Conservation (phyloP, 495 filamentous ascomycete species). For the Arthonia radiata region DNA sequence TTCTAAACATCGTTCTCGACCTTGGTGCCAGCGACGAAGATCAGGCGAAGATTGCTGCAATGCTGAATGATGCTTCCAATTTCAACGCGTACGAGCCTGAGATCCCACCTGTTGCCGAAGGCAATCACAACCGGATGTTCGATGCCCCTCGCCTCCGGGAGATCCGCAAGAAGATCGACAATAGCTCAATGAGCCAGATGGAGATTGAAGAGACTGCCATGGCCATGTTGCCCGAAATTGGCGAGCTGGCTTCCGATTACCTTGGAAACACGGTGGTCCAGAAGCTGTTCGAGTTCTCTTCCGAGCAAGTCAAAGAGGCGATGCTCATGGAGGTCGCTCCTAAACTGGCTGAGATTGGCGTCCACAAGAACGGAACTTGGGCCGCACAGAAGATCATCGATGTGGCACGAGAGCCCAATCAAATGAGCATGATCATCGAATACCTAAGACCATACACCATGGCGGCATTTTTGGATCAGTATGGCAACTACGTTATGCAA, state of each 20-base stretch:
- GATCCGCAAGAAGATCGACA: conserved; percentile 92
- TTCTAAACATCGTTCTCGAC: conserved; percentile 62
- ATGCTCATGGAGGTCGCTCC: conserved; percentile 78
- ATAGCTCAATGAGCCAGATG: conserved; percentile 54
- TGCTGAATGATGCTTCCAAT: conserved; percentile 48
- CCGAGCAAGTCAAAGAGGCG: conserved; percentile 64
- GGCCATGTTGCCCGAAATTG: conserved; percentile 87
- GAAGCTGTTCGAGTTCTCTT: conserved; percentile 91
- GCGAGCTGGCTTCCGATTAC: conserved; percentile 83
- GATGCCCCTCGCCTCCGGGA: conserved; percentile 90
- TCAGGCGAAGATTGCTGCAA: conserved; percentile 39
- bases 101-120: conserved; percentile 72
- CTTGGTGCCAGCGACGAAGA: conserved; percentile 80
- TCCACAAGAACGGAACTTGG: conserved; percentile 99
- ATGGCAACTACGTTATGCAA: conserved; percentile 94
- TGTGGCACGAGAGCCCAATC: conserved; percentile 58
- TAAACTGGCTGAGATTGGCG: conserved; percentile 83
- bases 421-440: conserved; percentile 68
- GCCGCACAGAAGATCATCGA: conserved; percentile 98
- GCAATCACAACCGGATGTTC: conserved; percentile 71
- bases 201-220: conserved; percentile 85
- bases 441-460: conserved; percentile 64
- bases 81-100: conserved; percentile 52
- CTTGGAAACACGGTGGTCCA: conserved; percentile 98
- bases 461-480: conserved; percentile 85